Evolutionary conservation across 768 basidiomycete genomes (phyloP).

Genomic region (Mrakia frigida): DNA sequence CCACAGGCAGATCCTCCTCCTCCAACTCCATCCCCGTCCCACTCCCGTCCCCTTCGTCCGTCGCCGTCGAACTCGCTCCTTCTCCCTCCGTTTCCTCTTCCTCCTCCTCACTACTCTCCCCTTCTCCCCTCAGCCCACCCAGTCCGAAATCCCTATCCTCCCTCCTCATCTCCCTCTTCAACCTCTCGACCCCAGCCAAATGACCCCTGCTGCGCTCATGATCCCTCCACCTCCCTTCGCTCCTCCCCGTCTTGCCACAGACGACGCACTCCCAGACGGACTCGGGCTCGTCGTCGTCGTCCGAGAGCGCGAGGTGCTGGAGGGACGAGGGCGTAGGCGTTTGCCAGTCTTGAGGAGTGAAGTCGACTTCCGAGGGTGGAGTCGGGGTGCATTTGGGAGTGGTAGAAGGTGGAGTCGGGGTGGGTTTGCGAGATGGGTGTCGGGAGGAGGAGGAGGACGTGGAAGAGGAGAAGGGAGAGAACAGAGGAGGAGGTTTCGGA

Average conservation of each 20-base stretch:
- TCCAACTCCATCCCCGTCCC: conserved; percentile 29
- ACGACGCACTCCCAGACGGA: conserved; percentile 70
- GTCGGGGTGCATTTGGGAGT: neutral
- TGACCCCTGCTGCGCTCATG: conserved; percentile 96
- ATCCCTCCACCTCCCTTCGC: conserved; percentile 90
- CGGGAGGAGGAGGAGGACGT: conserved; percentile 1
- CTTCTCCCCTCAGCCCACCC: conserved; percentile 40
- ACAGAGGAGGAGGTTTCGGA: neutral
- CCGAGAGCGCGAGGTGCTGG: conserved; percentile 4
- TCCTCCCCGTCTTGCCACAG: conserved; percentile 80
- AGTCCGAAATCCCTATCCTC: conserved; percentile 67
- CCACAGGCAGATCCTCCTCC: conserved; percentile 13
- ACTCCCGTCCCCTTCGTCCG: conserved; percentile 32
- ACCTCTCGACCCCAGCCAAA: conserved; percentile 71
- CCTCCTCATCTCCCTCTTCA: conserved; percentile 68
- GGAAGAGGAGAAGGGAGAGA: too few species aligned
- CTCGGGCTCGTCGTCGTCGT: conserved; percentile 31
- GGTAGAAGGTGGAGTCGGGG: neutral
- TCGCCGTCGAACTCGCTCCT: neutral
- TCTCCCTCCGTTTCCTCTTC: conserved; percentile 35
- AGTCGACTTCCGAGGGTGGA: neutral
- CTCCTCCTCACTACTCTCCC: conserved; percentile 40
- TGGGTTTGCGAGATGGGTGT: neutral
- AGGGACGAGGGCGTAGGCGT: neutral
- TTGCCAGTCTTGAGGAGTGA: conserved; percentile 29